Evolutionary conservation across 1,139 yeast species (phyloP).

Genomic region (Magnusiomyces ingens): DNA sequence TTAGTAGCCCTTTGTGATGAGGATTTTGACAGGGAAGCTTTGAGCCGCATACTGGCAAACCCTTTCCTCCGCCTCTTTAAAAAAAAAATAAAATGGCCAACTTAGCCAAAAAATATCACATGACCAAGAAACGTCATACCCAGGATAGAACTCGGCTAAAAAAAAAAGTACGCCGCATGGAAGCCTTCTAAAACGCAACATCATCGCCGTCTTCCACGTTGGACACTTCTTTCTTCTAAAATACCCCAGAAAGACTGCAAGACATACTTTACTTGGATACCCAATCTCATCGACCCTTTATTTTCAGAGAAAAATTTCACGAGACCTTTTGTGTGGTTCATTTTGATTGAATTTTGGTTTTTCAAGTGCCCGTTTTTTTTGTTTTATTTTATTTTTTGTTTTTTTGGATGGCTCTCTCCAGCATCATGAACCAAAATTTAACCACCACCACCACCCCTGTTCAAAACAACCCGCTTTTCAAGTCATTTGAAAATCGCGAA

Average conservation of each 20-base stretch:
- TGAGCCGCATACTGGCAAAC: too few species aligned
- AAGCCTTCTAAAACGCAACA: too few species aligned
- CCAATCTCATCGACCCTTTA: not conserved
- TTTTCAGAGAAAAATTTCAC: not conserved
- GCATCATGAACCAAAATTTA: not conserved
- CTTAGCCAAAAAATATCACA: too few species aligned
- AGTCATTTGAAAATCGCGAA: not conserved
- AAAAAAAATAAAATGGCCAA: too few species aligned
- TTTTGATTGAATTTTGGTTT: slow-evolving; percentile 4
- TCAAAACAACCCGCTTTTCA: not conserved
- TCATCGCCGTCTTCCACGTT: too few species aligned
- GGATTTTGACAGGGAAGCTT: too few species aligned
- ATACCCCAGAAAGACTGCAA: too few species aligned
- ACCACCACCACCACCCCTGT: not conserved
- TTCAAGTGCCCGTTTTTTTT: not conserved
- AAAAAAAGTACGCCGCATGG: too few species aligned
- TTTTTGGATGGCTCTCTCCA: not conserved
- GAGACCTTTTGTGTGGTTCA: not conserved
- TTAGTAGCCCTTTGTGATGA: too few species aligned
- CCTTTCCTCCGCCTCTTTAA: too few species aligned
- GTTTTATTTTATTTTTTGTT: not conserved
- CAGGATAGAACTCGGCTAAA: too few species aligned
- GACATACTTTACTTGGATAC: not conserved
- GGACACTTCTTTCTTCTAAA: not conserved
- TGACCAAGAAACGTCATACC: too few species aligned